Evolutionary conservation across 75 land plant genomes (phyloP), one percentile per base, ranked within the genome.

Genomic region (Sequoiadendron giganteum): DNA sequence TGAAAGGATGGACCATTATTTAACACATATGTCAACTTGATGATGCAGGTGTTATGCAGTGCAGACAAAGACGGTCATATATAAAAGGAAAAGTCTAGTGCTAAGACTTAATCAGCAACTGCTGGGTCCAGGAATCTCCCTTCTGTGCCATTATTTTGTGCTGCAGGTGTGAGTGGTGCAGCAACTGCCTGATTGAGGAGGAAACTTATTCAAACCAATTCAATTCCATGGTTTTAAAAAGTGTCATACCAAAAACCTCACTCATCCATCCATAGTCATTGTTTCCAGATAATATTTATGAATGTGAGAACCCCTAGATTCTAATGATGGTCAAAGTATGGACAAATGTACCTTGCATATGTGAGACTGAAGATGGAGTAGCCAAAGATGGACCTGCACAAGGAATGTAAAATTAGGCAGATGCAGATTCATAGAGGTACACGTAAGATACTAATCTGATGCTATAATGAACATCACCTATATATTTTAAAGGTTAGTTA

Each of bases 361-460:
- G 15, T 82, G 84, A 82, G 47, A 45, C 43, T 82, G 84, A 32
- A 82, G 82, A 79, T 79, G 84, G n/a, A 47, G 52, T 10, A 3
- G 32, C 30, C 30, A 47, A 82, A n/a, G 30, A 82, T 82, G 48
- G n/a, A 45, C 32, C 84, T 82, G 30, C 48, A 45, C 28, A 45
- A 82, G 11, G 49, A 45, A 82, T 82, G 32, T 30, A 8, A 2
- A 3, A 82, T 45, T 47, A n/a, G 30, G 47, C 52, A 82, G 13
- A 45, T 82, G 49, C 52, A 82, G 43, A 75, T 34, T 14, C 7
- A 34, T 34, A 75, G 34, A 32, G 38, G 15, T 65, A 39, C 34
- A 75, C 77, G 11, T 14, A 11, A 34, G 77, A 34, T 32, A 34
- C 16, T 10, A 75, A 34, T 14, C 2, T 11, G 38, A 75, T 2